Evolutionary conservation across 1,139 yeast genomes (phyloP).

Genomic region (Lodderomyces parapsilosis): DNA sequence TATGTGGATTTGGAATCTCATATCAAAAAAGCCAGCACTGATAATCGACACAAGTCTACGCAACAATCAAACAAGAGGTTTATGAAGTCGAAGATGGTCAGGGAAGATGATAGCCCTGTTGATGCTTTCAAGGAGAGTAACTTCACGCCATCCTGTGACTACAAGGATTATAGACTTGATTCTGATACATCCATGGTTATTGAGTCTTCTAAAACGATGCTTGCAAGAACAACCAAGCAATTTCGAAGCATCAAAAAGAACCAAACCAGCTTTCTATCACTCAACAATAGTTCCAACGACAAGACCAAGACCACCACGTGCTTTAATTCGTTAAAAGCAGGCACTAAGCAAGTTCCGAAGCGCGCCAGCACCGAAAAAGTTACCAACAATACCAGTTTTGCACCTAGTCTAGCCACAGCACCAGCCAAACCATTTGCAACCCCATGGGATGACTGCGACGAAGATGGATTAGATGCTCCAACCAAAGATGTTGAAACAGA

Average conservation of each 20-base stretch:
- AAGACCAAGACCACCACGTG: background rate
- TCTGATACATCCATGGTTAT: background rate
- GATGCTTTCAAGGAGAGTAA: background rate
- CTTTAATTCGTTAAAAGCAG: background rate
- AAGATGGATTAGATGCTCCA: background rate
- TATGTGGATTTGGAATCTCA: background rate
- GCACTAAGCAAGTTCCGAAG: background rate
- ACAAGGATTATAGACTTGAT: background rate
- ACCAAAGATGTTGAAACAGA: background rate
- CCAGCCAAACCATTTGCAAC: background rate
- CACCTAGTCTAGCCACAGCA: background rate
- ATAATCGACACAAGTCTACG: background rate
- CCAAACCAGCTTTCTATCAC: background rate
- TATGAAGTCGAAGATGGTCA: background rate
- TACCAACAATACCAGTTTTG: no score
- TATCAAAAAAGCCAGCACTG: background rate
- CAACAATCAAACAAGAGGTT: background rate
- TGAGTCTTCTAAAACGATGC: background rate
- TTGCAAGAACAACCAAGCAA: background rate
- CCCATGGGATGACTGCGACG: background rate
- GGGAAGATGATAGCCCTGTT: background rate
- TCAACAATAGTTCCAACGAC: background rate
- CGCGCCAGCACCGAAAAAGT: no score
- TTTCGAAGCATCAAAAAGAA: background rate
- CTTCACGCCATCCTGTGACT: background rate